Evolutionary conservation across 2,329 filamentous ascomycete genomes (phyloP).

Genomic region (Botrytis byssoidea): DNA sequence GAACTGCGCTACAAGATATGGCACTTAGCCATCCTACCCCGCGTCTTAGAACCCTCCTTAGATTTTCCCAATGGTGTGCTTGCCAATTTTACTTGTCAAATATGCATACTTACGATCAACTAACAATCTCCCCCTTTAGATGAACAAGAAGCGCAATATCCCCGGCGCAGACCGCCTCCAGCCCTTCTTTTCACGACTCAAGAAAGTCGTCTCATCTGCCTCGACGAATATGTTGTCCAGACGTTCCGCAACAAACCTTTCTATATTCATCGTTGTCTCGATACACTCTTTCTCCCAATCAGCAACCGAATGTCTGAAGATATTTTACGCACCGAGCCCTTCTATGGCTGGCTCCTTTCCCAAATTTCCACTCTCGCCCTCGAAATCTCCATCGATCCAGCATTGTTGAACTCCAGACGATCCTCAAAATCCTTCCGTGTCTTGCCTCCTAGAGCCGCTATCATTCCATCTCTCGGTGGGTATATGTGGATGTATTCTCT

Average conservation of each 20-base stretch:
- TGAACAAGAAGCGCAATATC: not conserved
- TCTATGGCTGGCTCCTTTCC: conserved; percentile 3
- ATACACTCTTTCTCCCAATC: not conserved
- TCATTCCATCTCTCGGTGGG: not conserved
- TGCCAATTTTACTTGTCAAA: not conserved
- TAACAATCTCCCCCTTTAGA: not conserved
- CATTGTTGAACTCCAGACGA: not conserved
- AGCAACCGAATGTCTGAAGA: not conserved
- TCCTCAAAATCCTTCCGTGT: not conserved
- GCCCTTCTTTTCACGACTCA: not conserved
- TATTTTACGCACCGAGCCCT: not conserved
- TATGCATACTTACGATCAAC: not conserved
- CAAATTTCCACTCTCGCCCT: conserved; percentile 3
- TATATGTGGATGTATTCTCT: conserved; percentile 1
- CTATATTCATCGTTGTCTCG: not conserved
- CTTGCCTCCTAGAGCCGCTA: not conserved
- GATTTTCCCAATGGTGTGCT: conserved; percentile 1
- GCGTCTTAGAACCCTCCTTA: conserved; percentile 24
- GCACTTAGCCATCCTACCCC: conserved; percentile 20
- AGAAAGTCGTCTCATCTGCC: conserved; percentile 14
- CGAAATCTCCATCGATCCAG: not conserved
- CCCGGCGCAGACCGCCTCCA: not conserved
- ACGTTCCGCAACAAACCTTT: not conserved
- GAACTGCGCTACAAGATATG: conserved; percentile 28
- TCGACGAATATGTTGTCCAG: not conserved